Evolutionary conservation across 495 filamentous ascomycete species (phyloP), one percentile per base, ranked within the genome.

Genomic region (Xylaria telfairii): DNA sequence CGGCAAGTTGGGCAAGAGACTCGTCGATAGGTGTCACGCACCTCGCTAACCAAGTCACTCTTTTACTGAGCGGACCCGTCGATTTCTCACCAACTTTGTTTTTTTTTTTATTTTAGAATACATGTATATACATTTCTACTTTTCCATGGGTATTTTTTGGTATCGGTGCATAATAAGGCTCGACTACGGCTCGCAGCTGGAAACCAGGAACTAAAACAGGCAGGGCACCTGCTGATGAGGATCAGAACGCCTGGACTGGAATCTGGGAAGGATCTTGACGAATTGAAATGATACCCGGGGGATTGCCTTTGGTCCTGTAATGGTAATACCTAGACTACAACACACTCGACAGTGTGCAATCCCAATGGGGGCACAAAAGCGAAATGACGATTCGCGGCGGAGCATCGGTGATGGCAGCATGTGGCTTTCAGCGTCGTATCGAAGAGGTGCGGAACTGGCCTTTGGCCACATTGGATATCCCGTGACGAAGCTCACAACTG

Each of bases 1-100:
- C 63, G 74, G 72, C 7, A 63, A 74, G 47, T 30, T 75, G 24
- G 74, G 66, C 28, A 56, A 74, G 69, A 75, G 72, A 64, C 65
- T 78, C 1, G 70, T 73, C 41, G 56, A 47, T 47, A 60, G 65
- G 24, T 80, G 78, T 44, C 76, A 76, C 47, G 30, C 53, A 30
- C 57, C 57, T 66, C 65, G 24, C 51, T 71, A 42, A 51, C 32
- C 4, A 71, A 65, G 7, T 24, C 65, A 57, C 2, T 24, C 32
- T 21, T 13, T 32, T 19, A 59, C 30, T 1, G 4, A n/a, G 12
- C 26, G 26, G 26, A 10, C 30, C 9, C 56, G 12, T 21, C 12
- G 17, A 62, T 13, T 30, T 37, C 37, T 24, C 12, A 28, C 60
- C 53, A 39, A 24, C 72, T 74, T 37, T 57, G 32, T 37, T 69